Evolutionary conservation across 139 green algal species (phyloP).

Genomic region (Coelastrella sp.): DNA sequence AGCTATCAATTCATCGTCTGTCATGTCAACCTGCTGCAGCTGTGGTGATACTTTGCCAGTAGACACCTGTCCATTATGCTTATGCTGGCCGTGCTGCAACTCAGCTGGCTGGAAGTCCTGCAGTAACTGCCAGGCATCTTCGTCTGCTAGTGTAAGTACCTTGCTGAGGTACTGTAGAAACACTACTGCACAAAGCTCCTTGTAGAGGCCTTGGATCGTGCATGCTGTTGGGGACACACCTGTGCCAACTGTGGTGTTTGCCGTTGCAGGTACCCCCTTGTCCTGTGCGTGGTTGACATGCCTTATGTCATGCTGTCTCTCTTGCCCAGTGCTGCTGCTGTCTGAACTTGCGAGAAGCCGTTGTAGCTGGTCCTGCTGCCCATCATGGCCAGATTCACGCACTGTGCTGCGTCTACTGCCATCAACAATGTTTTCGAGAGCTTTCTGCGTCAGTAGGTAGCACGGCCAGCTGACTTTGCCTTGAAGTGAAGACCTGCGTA

Average conservation of each 20-base stretch:
- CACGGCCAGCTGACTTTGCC: slow-evolving; percentile 48
- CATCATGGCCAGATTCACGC: neutral
- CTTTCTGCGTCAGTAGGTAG: slow-evolving; percentile 46
- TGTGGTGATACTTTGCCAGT: no score
- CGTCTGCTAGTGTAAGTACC: slow-evolving; percentile 47
- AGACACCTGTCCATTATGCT: neutral
- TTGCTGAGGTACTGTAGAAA: slow-evolving; percentile 51
- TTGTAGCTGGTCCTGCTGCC: slow-evolving; percentile 29
- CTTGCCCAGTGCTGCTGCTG: neutral
- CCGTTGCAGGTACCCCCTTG: no score
- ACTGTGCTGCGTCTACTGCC: slow-evolving; percentile 24
- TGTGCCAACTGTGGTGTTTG: no score
- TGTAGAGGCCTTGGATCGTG: slow-evolving; percentile 41
- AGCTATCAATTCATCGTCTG: neutral
- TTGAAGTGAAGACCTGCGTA: slow-evolving; percentile 31
- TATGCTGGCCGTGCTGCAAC: neutral
- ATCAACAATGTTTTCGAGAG: slow-evolving; percentile 54
- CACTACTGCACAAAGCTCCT: slow-evolving; percentile 52
- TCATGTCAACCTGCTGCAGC: neutral
- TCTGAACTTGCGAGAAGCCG: neutral
- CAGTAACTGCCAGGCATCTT: slow-evolving; percentile 54
- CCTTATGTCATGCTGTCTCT: no score
- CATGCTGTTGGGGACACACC: neutral
- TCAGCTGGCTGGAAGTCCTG: slow-evolving; percentile 23
- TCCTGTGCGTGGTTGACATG: no score